phyloP scores from a whole-genome alignment of 495 filamentous ascomycete species.

The Pyrenopolyporus hunteri region DNA sequence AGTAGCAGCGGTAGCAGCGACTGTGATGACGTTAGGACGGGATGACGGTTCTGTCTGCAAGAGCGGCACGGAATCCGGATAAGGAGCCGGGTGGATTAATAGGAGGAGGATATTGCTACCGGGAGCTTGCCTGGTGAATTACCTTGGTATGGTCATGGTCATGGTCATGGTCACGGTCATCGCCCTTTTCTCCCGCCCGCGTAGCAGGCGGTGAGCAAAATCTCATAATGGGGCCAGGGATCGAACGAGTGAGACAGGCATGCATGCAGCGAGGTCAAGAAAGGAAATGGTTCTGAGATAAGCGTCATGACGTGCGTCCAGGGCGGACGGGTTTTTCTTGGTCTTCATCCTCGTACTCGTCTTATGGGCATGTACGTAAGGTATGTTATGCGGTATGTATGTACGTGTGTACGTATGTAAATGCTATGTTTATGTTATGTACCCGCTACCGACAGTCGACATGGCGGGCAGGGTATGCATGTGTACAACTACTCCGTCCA shows the following conservation, averaged over 20 bases:
- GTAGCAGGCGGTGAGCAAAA: constrained; percentile 31
- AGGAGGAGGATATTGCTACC: constrained; percentile 5
- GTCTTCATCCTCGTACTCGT: not conserved
- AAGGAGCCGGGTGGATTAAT: constrained; percentile 38
- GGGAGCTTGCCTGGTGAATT: too few species aligned
- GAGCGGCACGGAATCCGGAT: constrained; percentile 37
- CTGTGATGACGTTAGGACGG: not conserved
- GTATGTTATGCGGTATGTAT: too few species aligned
- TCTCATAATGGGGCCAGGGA: constrained; percentile 24
- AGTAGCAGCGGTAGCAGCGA: not conserved
- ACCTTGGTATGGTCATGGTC: too few species aligned
- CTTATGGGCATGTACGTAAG: too few species aligned
- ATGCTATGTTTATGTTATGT: not conserved
- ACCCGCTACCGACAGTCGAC: constrained; percentile 1
- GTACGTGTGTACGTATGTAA: not conserved
- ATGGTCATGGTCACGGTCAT: constrained; percentile 8
- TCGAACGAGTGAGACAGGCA: constrained; percentile 38
- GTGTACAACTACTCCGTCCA: not conserved
- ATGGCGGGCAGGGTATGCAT: not conserved
- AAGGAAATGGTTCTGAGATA: constrained; percentile 40
- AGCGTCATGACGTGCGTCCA: constrained; percentile 34
- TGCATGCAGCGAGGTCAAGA: constrained; percentile 34
- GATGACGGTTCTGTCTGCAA: constrained; percentile 28
- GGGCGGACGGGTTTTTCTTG: not conserved
- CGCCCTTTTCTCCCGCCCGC: constrained; percentile 21